phyloP scores from a whole-genome alignment of 176 grass and related monocot genomes.

The Pontederia crassipes region DNA sequence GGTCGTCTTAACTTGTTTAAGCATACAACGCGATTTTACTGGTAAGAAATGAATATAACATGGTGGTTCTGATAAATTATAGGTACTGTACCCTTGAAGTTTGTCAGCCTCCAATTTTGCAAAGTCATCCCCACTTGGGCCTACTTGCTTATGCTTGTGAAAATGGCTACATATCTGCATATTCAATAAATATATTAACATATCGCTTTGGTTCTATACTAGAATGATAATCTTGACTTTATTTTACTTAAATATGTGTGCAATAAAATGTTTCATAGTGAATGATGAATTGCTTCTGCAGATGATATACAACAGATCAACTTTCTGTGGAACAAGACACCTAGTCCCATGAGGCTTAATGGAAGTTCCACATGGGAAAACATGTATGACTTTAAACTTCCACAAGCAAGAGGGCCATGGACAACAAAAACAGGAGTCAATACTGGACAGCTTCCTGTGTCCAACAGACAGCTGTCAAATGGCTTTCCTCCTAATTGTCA shows the following conservation, averaged over 20 bases:
- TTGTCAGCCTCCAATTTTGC: no score
- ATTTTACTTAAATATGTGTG: slow-evolving; percentile 5
- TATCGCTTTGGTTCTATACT: neutral
- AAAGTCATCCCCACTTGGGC: no score
- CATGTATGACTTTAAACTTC: slow-evolving; percentile 46
- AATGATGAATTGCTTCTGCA: slow-evolving; percentile 24
- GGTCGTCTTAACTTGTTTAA: no score
- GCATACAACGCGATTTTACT: no score
- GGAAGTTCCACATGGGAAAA: slow-evolving; percentile 51
- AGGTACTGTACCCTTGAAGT: no score
- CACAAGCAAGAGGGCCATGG: slow-evolving; percentile 25
- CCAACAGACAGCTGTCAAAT: slow-evolving; percentile 11
- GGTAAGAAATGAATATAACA: no score
- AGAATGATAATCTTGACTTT: neutral
- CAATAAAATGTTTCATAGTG: neutral
- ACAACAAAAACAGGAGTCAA: slow-evolving; percentile 32
- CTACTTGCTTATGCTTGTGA: no score
- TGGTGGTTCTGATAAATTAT: no score
- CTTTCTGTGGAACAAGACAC: slow-evolving; percentile 52
- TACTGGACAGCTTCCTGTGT: slow-evolving; percentile 31
- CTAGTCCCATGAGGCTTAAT: slow-evolving; percentile 44
- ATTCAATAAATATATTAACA: no score
- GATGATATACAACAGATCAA: slow-evolving; percentile 58
- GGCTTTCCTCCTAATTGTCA: slow-evolving; percentile 5
- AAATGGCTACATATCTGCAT: no score